These are phyloP conservation scores for Peronospora belbahrii DNA, from an alignment of 352 stramenopile species.

Conservation along the genomic window DNA sequence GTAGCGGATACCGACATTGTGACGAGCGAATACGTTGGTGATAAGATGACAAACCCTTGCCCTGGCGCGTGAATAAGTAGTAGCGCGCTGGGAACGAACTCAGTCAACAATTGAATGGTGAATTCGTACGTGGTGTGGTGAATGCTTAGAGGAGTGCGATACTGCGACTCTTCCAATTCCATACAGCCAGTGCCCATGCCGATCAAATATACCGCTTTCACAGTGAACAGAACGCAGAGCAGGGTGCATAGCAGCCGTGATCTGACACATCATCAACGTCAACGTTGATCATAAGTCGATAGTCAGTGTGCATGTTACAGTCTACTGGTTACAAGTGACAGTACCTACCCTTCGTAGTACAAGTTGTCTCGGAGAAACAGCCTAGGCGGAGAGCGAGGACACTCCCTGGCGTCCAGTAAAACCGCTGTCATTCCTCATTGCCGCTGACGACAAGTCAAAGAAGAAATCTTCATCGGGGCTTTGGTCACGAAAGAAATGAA, in stretches of 20 bases:
- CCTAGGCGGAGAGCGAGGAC: conserved; percentile 9
- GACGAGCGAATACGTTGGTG: conserved; percentile 21
- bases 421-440: conserved; percentile 20
- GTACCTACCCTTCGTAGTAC: conserved; percentile 50
- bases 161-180: conserved; percentile 53
- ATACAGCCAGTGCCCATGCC: conserved; percentile 59
- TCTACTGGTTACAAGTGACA: background rate
- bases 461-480: conserved; percentile 74
- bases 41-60: conserved; percentile 17
- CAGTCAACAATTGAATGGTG: conserved; percentile 55
- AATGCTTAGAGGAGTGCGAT: conserved; percentile 49
- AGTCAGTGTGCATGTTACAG: background rate
- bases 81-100: conserved; percentile 63
- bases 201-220: conserved; percentile 61
- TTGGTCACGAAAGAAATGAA: conserved; percentile 74
- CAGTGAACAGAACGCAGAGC: conserved; percentile 57
- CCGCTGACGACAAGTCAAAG: conserved; percentile 54
- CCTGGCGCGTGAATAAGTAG: conserved; percentile 53
- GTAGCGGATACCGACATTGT: conserved; percentile 23
- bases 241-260: conserved; percentile 68
- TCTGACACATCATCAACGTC: conserved; percentile 29
- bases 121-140: conserved; percentile 73
- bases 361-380: conserved; percentile 43
- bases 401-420: conserved; percentile 1
- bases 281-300: conserved; percentile 1